Evolutionary conservation across 768 basidiomycete species (phyloP).

Genomic region (Lentinula detonsa): DNA sequence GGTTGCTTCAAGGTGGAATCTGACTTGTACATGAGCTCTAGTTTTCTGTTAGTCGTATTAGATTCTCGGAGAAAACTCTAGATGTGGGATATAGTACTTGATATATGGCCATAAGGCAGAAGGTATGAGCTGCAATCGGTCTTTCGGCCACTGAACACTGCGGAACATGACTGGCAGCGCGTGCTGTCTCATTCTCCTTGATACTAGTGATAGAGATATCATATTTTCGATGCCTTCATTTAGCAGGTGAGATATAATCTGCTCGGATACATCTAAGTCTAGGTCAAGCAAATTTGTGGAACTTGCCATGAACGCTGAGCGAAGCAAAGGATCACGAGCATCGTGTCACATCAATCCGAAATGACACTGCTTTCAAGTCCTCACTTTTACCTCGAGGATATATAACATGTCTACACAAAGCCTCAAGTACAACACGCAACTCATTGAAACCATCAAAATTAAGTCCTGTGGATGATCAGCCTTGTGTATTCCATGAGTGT

Average conservation of each 20-base stretch:
- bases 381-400: not conserved
- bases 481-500: not conserved
- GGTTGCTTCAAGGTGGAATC: not conserved
- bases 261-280: not conserved
- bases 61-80: not conserved
- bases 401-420: not conserved
- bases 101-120: constrained; percentile 5
- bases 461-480: not conserved
- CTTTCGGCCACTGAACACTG: constrained; percentile 2
- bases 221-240: not conserved
- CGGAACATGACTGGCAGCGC: not conserved
- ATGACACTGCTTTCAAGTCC: not conserved
- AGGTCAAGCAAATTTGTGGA: not conserved
- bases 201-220: not conserved
- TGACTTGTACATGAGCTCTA: not conserved
- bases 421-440: not conserved
- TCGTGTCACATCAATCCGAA: not conserved
- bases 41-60: not conserved
- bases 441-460: not conserved
- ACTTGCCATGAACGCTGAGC: not conserved
- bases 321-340: too few species aligned
- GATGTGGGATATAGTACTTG: not conserved
- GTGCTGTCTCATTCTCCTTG: not conserved
- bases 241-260: not conserved
- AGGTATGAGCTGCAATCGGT: not conserved